These are phyloP conservation scores for Penstemon eatonii DNA, from an alignment of 257 asterid genomes.

Conservation along the genomic window DNA sequence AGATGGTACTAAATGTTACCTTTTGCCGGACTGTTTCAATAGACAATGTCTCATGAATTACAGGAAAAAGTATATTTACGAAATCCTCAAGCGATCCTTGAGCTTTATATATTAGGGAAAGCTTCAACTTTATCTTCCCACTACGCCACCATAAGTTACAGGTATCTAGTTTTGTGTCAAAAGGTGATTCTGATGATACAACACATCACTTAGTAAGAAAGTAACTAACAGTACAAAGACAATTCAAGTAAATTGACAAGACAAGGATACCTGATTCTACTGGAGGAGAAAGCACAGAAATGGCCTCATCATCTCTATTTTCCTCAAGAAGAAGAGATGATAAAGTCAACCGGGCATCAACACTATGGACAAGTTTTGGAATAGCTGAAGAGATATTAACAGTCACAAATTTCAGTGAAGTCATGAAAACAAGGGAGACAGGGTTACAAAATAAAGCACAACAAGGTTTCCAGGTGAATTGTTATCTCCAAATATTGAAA, in stretches of 20 bases:
- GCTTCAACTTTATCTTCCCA: constrained; percentile 77
- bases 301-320: constrained; percentile 76
- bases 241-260: constrained; percentile 16
- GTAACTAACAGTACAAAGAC: constrained; percentile 24
- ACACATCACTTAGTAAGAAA: constrained; percentile 21
- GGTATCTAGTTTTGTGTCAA: constrained; percentile 30
- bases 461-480: constrained; percentile 1
- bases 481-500: constrained; percentile 6
- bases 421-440: neutral
- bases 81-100: constrained; percentile 64
- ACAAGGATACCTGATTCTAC: constrained; percentile 45
- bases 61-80: constrained; percentile 66
- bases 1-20: constrained; percentile 32
- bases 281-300: constrained; percentile 82
- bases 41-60: constrained; percentile 67
- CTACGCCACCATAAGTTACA: constrained; percentile 67
- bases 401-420: constrained; percentile 10
- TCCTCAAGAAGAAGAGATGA: constrained; percentile 82
- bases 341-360: constrained; percentile 69
- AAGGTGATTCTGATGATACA: constrained; percentile 39
- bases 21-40: constrained; percentile 56
- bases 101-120: constrained; percentile 69
- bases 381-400: constrained; percentile 47
- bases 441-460: constrained; percentile 16
- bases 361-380: constrained; percentile 48